Conservation (phyloP, 2,329 filamentous ascomycete genomes). For the Neurospora sp. region DNA sequence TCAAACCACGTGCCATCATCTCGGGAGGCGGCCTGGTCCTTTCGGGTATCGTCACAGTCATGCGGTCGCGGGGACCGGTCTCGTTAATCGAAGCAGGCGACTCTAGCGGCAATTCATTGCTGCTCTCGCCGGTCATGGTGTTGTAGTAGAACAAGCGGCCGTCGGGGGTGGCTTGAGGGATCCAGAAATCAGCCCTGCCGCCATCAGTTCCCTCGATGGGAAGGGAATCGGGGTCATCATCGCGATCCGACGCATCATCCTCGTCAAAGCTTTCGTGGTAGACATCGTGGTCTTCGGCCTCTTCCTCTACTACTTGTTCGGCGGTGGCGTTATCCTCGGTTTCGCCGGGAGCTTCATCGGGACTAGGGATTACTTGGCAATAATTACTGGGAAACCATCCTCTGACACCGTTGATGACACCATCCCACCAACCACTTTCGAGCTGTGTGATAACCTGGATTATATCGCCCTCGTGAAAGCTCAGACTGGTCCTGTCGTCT, state of each 20-base stretch:
- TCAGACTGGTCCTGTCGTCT: conserved; percentile 92
- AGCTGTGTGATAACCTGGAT: conserved; percentile 98
- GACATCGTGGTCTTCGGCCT: conserved; percentile 58
- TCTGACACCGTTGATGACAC: conserved; percentile 89
- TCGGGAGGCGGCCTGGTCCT: conserved; percentile 84
- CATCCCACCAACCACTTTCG: conserved; percentile 99
- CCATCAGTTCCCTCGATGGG: conserved; percentile 59
- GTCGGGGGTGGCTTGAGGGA: conserved; percentile 90
- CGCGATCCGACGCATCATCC: conserved; percentile 54
- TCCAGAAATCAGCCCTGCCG: conserved; percentile 91
- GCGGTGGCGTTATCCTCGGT: conserved; percentile 44
- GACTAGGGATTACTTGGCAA: conserved; percentile 73
- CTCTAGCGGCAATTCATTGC: conserved; percentile 88
- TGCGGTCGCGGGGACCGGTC: conserved; percentile 77
- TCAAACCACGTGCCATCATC: conserved; percentile 74
- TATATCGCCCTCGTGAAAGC: conserved; percentile 92
- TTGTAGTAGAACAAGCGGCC: conserved; percentile 97
- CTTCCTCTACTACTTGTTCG: conserved; percentile 47
- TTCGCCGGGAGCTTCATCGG: conserved; percentile 54
- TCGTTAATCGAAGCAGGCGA: conserved; percentile 74
- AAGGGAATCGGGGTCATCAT: conserved; percentile 38
- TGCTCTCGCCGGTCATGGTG: conserved; percentile 89
- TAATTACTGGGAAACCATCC: conserved; percentile 99
- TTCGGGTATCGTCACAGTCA: conserved; percentile 80
- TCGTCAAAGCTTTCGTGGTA: conserved; percentile 61